Evolutionary conservation across 805 yeast species (phyloP).

Genomic region (Yarrowia sp.): DNA sequence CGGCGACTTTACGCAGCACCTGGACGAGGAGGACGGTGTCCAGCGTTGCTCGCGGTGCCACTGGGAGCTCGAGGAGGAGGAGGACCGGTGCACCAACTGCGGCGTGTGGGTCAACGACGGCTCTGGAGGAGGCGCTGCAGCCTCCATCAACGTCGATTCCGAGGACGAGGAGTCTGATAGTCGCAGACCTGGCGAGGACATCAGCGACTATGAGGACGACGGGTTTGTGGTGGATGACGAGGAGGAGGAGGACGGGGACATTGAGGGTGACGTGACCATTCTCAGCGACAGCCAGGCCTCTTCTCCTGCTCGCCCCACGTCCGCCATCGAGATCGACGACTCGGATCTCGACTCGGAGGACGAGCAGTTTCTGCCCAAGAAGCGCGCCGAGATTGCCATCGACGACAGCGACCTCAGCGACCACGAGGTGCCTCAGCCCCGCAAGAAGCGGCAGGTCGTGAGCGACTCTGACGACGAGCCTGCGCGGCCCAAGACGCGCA

Average conservation of each 20-base stretch:
- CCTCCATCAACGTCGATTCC: neutral
- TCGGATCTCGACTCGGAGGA: slow-evolving; percentile 13
- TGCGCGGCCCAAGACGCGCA: neutral
- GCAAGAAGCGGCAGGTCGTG: neutral
- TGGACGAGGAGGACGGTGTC: slow-evolving; percentile 22
- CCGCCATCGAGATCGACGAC: neutral
- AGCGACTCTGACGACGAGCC: neutral
- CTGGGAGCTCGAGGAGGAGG: slow-evolving; percentile 24
- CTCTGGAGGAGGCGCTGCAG: neutral
- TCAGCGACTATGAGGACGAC: slow-evolving; percentile 8
- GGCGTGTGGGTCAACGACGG: slow-evolving; percentile 19
- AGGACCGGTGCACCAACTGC: neutral
- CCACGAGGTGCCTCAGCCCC: neutral
- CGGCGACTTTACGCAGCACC: neutral
- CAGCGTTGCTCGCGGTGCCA: slow-evolving; percentile 9
- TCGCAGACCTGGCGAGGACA: neutral
- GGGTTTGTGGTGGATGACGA: slow-evolving; percentile 12
- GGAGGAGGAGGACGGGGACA: neutral
- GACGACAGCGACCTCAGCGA: neutral
- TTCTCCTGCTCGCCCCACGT: neutral
- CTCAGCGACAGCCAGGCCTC: slow-evolving; percentile 1
- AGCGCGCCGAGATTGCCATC: neutral
- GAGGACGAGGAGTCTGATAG: neutral
- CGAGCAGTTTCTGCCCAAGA: slow-evolving; percentile 8
- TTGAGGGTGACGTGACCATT: neutral